Conservation (phyloP, 176 grass and related monocot genomes). For the Calamus simplicifolius region DNA sequence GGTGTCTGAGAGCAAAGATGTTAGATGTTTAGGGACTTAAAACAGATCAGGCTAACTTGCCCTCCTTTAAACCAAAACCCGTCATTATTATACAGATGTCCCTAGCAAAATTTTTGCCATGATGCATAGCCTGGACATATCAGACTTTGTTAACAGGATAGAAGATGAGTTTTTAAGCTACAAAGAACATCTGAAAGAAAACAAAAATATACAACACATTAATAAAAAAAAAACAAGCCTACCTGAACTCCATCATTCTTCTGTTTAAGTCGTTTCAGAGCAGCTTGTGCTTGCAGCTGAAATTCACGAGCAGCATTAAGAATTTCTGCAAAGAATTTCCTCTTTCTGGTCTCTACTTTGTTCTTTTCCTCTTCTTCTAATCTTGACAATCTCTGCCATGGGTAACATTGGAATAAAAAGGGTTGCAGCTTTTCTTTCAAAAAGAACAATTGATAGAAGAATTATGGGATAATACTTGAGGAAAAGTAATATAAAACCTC, state of each 20-base stretch:
- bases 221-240: slow-evolving; percentile 10
- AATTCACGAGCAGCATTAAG: slow-evolving; percentile 89
- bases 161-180: too few relatives aligned
- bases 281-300: slow-evolving; percentile 53
- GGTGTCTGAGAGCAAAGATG: too few relatives aligned
- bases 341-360: slow-evolving; percentile 70
- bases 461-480: too few relatives aligned
- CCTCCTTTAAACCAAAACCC: too few relatives aligned
- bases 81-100: too few relatives aligned
- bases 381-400: slow-evolving; percentile 75
- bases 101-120: too few relatives aligned
- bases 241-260: slow-evolving; percentile 96
- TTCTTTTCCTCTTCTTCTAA: slow-evolving; percentile 96
- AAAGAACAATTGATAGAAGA: not conserved
- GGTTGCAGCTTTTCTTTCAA: slow-evolving; percentile 1
- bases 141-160: too few relatives aligned
- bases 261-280: slow-evolving; percentile 85
- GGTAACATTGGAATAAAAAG: slow-evolving; percentile 3
- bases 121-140: too few relatives aligned
- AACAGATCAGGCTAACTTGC: too few relatives aligned
- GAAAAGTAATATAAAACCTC: slow-evolving; percentile 37
- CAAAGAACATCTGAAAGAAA: too few relatives aligned
- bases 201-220: slow-evolving; percentile 9
- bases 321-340: slow-evolving; percentile 96
- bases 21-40: too few relatives aligned